Base-by-base conservation (phyloP, 2,329 filamentous ascomycete species). In the Arthrobotrys conoides region DNA sequence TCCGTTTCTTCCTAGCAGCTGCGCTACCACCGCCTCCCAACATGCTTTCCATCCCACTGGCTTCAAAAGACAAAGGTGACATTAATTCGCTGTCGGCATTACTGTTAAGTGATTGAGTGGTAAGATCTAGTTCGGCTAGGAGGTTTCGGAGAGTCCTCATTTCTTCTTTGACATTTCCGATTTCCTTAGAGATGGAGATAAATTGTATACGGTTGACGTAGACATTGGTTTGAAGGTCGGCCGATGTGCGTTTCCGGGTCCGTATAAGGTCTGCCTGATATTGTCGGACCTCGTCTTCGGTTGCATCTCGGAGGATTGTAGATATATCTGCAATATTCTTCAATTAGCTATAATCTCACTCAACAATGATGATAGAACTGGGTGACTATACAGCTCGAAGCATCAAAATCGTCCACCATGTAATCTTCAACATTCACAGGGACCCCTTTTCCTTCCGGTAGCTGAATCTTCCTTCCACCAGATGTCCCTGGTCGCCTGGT, bases 101-200 rank as follows among this genome's bases (percentile, higher is more conserved):
- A 20, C 89, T 86, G 59, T 90, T 87, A 44, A 92, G 85, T 2
- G 90, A 90, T 18, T 88, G 90, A 0, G 90, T 92, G 77, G 94
- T 93, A 6, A 90, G 88, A 82, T 93, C 98, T 71, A 99, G 88
- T 81, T 99, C 96, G 1, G 93, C 91, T 91, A 99, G 97, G 66
- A 98, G 88, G 80, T 93, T 93, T 53, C 93, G 90, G 36, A 99
- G 88, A 5, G 93, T 93, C 66, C 93, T 90, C 96, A 99, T 98
- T 84, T 99, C 96, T 70, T 90, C 90, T 85, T 98, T 98, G 73
- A 99, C 89, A 86, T 97, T 97, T 85, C 99, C 96, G 1, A 96
- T 96, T 86, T 99, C 96, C 85, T 98, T 97, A 84, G 94, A 97
- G 84, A 99, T 98, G 85, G 97, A 97, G 87, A 99, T 98, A 83